A percentile compares a stretch with the other conserved stretches of the same genome.
Conservation (phyloP, 352 stramenopile species). For the Thraustotheca clavata region DNA sequence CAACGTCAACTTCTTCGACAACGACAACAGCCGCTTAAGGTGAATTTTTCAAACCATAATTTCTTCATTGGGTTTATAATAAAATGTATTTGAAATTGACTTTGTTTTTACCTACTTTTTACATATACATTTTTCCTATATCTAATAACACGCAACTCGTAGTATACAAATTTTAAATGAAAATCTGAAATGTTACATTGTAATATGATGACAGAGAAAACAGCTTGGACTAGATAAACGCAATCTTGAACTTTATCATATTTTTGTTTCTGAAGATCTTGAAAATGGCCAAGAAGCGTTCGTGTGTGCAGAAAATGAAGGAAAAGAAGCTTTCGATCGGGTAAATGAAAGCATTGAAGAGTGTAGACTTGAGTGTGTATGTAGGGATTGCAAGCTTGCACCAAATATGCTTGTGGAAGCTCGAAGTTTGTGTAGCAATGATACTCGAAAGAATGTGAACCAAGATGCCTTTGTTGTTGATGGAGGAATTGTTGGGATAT, state of each 20-base stretch:
- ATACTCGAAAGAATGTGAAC: not conserved
- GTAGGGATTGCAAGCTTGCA: not conserved
- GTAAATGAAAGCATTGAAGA: not conserved
- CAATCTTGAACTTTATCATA: too few relatives aligned
- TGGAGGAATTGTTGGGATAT: not conserved
- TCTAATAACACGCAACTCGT: not conserved
- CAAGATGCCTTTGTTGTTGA: conserved; percentile 1
- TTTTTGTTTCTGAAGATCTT: too few relatives aligned
- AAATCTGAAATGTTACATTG: not conserved
- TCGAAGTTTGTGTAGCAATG: not conserved
- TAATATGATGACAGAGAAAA: too few relatives aligned
- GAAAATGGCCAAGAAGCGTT: not conserved
- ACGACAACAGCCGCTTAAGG: too few relatives aligned
- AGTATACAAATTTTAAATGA: not conserved
- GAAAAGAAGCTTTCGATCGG: not conserved
- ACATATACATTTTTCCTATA: not conserved
- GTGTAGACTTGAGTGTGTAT: not conserved
- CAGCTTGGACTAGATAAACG: too few relatives aligned
- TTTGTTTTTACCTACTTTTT: too few relatives aligned
- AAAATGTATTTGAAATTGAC: not conserved
- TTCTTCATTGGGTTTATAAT: not conserved
- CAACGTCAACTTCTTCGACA: not conserved
- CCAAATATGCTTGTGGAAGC: not conserved
- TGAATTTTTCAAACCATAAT: too few relatives aligned
- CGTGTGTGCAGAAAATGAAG: not conserved